Evolutionary conservation across 805 yeast genomes (phyloP), one percentile per base, ranked within the genome.

Genomic region (Starmerella davenportii): DNA sequence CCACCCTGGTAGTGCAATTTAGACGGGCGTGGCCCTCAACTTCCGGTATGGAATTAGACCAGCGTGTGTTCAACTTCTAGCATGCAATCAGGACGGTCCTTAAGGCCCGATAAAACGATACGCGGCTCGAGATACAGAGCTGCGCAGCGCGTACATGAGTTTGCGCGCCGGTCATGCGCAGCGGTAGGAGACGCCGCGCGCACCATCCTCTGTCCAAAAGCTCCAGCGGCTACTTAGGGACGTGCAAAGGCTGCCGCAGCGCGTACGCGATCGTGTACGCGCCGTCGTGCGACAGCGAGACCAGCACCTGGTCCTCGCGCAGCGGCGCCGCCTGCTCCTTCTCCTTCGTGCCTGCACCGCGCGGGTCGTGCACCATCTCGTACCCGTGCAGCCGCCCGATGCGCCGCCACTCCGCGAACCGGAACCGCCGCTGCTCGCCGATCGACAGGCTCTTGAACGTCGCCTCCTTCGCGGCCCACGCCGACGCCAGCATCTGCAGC

Each of bases 391-490:
- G 35, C 7, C 37, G 41, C 36, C 36, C 25, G 24, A 18, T 7
- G 14, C 24, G 29, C 40, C 42, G 4, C 45, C 90, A 79, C 3
- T 70, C 53, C 5, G 59, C 64, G 60, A 79, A 76, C 21, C 51
- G 53, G 50, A 77, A 78, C 2, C 5, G 5, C n/a, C 37, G 36
- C 52, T 79, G 90, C 30, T 67, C 69, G 3, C 43, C 44, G 1
- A 48, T 37, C 35, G 64, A 69, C 40, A 79, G 53, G 0, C 75
- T 63, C 53, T 79, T 79, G 53, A 61, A 79, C 7, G 77, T 50
- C 1, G 90, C 85, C 49, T 79, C 92, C 46, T 79, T 79, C 7
- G 69, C 59, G 8, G 82, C 75, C 92, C 92, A 79, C 16, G 68
- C 49, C 2, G 72, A 70, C 1, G 80, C 69, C 16, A 78, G 53